Evolutionary conservation across 2,329 filamentous ascomycete species (phyloP), one percentile per base, ranked within the genome.

Genomic region (Aspergillus ochraceus): DNA sequence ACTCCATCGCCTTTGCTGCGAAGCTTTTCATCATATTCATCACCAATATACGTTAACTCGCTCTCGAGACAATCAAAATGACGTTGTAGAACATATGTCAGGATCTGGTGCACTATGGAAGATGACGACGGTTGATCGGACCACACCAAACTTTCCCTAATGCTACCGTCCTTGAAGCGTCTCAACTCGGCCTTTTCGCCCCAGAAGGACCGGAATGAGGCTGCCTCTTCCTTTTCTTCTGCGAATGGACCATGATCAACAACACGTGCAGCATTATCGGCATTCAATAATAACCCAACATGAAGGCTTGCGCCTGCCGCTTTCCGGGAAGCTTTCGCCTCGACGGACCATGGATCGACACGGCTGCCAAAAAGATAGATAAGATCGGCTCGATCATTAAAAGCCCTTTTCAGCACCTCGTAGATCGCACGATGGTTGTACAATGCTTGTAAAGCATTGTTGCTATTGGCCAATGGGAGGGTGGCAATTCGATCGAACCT

Each of bases 161-260:
- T 97, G 68, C 89, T 94, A 22, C 95, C 95, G 70, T 98, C 92
- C 69, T 93, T 96, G 81, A 99, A 99, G 20, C 95, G 90, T 64
- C 95, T 87, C 50, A 99, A 82, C 74, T 99, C 95, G 1, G 95
- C 86, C 73, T 95, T 96, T 10, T 94, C 89, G 6, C 94, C 95
- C 95, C 96, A 99, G 73, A 99, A 98, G 36, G 88, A 86, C 39
- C 91, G 90, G 74, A 97, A 99, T 32, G 83, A 84, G 10, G 88
- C 87, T 24, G 92, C 90, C 64, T 92, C 91, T 64, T 90, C 88
- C 75, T 94, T 92, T 61, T 95, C 86, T 71, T 98, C 93, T 2
- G 92, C 91, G 1, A 89, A 80, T 5, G 95, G 95, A 0, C 95
- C 95, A 72, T 92, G 90, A 66, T 99, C 95, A 63, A 97, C 90